Percentiles rank a stretch among this genome's conserved stretches.
Conservation (phyloP, 169 alveolate genomes). For the Plasmodium knowlesi region DNA sequence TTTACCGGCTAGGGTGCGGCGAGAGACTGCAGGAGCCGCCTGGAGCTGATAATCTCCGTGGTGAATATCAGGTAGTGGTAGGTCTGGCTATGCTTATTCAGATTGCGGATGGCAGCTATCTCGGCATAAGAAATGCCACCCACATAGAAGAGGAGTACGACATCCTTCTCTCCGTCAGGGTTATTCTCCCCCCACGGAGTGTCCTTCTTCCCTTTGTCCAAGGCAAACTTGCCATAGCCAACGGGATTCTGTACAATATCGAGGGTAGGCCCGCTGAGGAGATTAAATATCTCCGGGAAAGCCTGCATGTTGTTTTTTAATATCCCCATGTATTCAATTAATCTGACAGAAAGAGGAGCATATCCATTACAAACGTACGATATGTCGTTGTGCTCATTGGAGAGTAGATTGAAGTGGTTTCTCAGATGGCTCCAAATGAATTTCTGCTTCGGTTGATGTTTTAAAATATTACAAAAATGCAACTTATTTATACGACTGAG, state of each 20-base stretch:
- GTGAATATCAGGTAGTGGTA: slow-evolving; percentile 68
- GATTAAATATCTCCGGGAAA: slow-evolving; percentile 48
- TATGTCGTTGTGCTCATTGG: slow-evolving; percentile 79
- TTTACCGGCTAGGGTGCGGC: not conserved
- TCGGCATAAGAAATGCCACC: slow-evolving; percentile 85
- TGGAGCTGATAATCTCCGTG: slow-evolving; percentile 57
- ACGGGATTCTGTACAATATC: slow-evolving; percentile 59
- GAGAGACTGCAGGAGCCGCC: slow-evolving; percentile 14
- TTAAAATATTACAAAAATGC: slow-evolving; percentile 43
- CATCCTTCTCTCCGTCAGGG: not conserved
- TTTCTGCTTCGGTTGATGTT: slow-evolving; percentile 33
- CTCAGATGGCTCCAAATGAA: slow-evolving; percentile 77
- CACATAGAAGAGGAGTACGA: slow-evolving; percentile 76
- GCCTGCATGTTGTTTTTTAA: slow-evolving; percentile 55
- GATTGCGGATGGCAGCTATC: slow-evolving; percentile 80
- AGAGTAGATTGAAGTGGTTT: slow-evolving; percentile 79
- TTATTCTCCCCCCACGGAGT: not conserved
- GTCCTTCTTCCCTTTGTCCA: not conserved
- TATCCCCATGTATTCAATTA: slow-evolving; percentile 75
- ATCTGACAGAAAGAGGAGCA: slow-evolving; percentile 82
- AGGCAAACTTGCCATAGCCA: slow-evolving; percentile 21
- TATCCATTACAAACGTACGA: slow-evolving; percentile 83
- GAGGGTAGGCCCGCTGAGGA: slow-evolving; percentile 44
- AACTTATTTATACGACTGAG: slow-evolving; percentile 70
- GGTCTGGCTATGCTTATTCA: slow-evolving; percentile 41